Percentiles rank a stretch among this genome's conserved stretches.
Evolutionary conservation across 1,139 yeast species (phyloP).

Genomic region (Kodamaea ohmeri): DNA sequence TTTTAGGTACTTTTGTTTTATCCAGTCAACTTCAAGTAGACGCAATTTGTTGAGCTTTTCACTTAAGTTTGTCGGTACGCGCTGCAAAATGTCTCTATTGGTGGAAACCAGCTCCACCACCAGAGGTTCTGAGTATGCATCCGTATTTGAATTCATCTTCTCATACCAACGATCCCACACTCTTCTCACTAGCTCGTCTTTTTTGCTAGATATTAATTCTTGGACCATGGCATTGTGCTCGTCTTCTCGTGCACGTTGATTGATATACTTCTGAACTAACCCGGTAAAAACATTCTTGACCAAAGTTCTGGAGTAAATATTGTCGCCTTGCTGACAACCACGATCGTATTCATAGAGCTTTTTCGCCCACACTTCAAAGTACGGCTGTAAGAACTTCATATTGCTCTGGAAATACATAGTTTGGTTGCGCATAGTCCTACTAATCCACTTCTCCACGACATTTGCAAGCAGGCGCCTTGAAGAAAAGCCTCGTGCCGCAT

Average conservation of each 20-base stretch:
- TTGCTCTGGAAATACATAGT: slow-evolving; percentile 1
- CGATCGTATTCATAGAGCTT: too few relatives aligned
- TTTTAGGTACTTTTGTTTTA: slow-evolving; percentile 14
- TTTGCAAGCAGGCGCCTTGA: slow-evolving; percentile 7
- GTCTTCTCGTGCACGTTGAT: neutral
- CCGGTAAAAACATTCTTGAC: neutral
- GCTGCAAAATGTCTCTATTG: neutral
- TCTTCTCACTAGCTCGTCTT: neutral
- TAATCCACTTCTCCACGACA: slow-evolving; percentile 4
- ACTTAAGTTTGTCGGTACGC: slow-evolving; percentile 12
- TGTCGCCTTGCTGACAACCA: too few relatives aligned
- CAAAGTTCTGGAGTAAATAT: neutral
- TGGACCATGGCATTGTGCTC: neutral
- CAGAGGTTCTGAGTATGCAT: neutral
- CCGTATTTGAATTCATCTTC: slow-evolving; percentile 11
- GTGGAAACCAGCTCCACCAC: neutral
- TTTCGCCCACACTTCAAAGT: slow-evolving; percentile 4
- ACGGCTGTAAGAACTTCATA: neutral
- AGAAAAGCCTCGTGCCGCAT: slow-evolving; percentile 15
- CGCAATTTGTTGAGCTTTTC: slow-evolving; percentile 13
- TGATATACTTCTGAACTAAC: slow-evolving; percentile 1
- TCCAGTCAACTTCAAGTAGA: slow-evolving; percentile 6
- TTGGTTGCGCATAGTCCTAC: neutral
- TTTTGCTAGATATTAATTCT: neutral
- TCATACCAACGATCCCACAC: slow-evolving; percentile 13